Evolutionary conservation across 2,329 filamentous ascomycete species (phyloP), one percentile per base, ranked within the genome.

Genomic region (Ceratocystis variospora): DNA sequence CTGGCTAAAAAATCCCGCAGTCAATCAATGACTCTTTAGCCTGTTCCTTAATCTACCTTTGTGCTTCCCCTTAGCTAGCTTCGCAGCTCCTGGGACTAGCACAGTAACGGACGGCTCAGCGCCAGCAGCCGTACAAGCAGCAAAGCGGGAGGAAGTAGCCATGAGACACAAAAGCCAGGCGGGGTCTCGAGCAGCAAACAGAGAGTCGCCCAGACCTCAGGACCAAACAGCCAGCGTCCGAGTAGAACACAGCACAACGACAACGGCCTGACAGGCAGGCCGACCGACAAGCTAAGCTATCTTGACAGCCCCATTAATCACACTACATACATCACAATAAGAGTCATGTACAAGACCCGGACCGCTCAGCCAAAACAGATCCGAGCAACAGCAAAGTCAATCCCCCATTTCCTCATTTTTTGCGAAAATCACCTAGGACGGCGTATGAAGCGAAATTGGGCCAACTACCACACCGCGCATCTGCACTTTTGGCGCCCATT

Each of bases 371-470:
- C 55, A 59, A 59, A 37, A 59, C 55, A 59, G 12, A 37, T 59
- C 55, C 55, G 28, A 59, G 55, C 55, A 19, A 25, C 25, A 37
- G 17, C 28, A 59, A 17, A 59, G 55, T 8, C 28, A 15, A 10
- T 19, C 8, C 53, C 5, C 53, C 37, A 41, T 10, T 6, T 15
- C 22, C 22, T 25, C 19, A 5, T 53, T 28, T 7, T 7, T 37
- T n/a, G 55, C 33, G 55, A 59, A 59, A 59, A 59, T 59, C 55
- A 59, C 55, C 28, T 10, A 19, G 33, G 28, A 59, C 28, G 55
- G 55, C 28, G 10, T 19, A 37, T 59, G 55, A 59, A 59, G 55
- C 55, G 55, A 59, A 59, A 59, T 59, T 59, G 12, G 28, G 28
- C 15, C 17, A 19, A 37, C 55, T 37, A n/a, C 33, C 55, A 59